Base-by-base conservation (phyloP, 768 basidiomycete species). In the Hebeloma cylindrosporum region DNA sequence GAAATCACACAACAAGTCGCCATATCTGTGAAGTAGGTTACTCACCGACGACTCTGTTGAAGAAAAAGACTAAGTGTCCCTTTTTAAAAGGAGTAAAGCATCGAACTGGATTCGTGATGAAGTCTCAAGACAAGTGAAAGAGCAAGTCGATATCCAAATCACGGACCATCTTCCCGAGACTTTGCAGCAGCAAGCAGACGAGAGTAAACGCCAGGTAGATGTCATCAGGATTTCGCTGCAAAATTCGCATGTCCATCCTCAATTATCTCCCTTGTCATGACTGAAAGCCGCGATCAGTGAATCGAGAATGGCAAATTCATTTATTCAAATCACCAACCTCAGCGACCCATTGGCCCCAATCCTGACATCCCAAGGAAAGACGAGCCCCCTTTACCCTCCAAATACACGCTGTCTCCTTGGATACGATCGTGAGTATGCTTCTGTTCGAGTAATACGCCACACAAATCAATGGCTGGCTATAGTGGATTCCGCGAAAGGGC, bases 201-300 rank as follows among this genome's bases (percentile, higher is more conserved):
- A 78, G 48, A 74, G 64, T 42, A 68, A 69, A 45, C 60, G 60
- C 39, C 70, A 74, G 44, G 52, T 82, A 33, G 56, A 59, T 13
- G 69, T 72, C 6, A 68, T 78, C 34, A 67, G 67, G 47, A 62
- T 66, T 23, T 74, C 78, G 7, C 57, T 79, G 17, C 51, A 38
- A 10, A 83, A 83, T 60, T 79, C 80, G 82, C 83, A 50, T 50
- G 77, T 71, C 14, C 29, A 20, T n/a, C 29, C 27, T 45, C 21
- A 16, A 14, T 13, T 17, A 29, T 27, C 20, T 21, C 11, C 16
- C 18, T n/a, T 11, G 22, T 22, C 18, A 11, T 47, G 10, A 45
- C 9, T 14, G 40, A 21, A 10, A n/a, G 27, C 27, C 3, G 14
- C 18, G 3, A 25, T 26, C 48, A 82, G 80, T 2, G 65, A 73